phyloP scores from a whole-genome alignment of 257 asterid genomes.

The Eucommia ulmoides region DNA sequence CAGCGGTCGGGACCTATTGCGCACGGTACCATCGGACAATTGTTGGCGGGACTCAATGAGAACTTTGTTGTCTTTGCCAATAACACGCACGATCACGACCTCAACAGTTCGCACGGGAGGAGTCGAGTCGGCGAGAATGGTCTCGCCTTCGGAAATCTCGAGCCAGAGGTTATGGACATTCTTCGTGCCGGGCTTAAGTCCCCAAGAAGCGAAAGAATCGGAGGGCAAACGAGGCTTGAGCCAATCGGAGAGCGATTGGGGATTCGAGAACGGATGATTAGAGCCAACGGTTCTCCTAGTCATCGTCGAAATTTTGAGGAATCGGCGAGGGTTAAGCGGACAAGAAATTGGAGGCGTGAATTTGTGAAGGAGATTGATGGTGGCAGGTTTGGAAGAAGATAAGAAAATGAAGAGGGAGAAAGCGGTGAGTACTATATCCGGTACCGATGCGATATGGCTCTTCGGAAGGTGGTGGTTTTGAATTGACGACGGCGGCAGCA shows the following conservation, averaged over 20 bases:
- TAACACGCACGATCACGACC: slow-evolving; percentile 56
- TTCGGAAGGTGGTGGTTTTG: slow-evolving; percentile 28
- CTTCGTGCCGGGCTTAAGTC: slow-evolving; percentile 87
- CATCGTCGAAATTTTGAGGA: slow-evolving; percentile 45
- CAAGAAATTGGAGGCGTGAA: slow-evolving; percentile 29
- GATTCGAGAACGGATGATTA: slow-evolving; percentile 46
- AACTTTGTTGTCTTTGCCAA: slow-evolving; percentile 34
- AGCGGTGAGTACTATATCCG: slow-evolving; percentile 71
- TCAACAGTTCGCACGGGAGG: slow-evolving; percentile 80
- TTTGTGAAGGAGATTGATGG: slow-evolving; percentile 10
- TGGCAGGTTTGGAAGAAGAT: slow-evolving; percentile 47
- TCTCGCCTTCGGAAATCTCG: slow-evolving; percentile 79
- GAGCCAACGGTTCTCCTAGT: slow-evolving; percentile 20
- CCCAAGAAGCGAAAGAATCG: slow-evolving; percentile 83
- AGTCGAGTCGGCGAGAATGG: slow-evolving; percentile 46
- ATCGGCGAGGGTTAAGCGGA: slow-evolving; percentile 40
- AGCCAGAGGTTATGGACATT: slow-evolving; percentile 82
- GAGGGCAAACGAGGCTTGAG: slow-evolving; percentile 62
- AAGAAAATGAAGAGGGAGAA: slow-evolving; percentile 55
- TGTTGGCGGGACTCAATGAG: slow-evolving; percentile 86
- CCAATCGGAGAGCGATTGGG: slow-evolving; percentile 90
- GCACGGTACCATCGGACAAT: slow-evolving; percentile 59
- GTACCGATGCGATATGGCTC: slow-evolving; percentile 40
- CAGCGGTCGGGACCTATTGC: slow-evolving; percentile 57
- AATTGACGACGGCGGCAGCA: slow-evolving; percentile 23